phyloP scores from a whole-genome alignment of 2,329 filamentous ascomycete species.

The Dendrostoma leiphaemia region DNA sequence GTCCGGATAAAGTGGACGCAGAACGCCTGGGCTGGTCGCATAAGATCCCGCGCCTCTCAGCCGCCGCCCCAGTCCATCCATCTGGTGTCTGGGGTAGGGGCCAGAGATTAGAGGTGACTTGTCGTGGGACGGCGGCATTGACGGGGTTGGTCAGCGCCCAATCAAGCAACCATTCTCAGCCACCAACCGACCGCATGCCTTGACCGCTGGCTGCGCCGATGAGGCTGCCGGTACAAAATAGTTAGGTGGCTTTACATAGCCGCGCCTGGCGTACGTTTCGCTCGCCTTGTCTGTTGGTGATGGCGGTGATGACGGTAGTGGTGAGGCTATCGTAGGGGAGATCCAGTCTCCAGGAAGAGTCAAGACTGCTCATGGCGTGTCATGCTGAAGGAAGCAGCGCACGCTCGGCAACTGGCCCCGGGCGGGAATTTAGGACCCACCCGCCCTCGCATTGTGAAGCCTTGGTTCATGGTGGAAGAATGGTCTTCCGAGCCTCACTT shows the following conservation, averaged over 20 bases:
- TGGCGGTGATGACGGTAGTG: too few species aligned
- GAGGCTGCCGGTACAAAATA: too few species aligned
- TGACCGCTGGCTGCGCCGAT: background rate
- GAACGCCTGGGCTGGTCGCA: background rate
- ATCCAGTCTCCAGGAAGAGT: too few species aligned
- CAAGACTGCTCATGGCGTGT: too few species aligned
- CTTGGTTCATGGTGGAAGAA: background rate
- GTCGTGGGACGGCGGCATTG: background rate
- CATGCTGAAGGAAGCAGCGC: too few species aligned
- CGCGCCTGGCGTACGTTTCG: background rate
- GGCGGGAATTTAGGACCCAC: too few species aligned
- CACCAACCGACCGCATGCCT: background rate
- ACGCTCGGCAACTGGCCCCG: too few species aligned
- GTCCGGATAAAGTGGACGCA: background rate
- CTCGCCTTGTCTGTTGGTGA: too few species aligned
- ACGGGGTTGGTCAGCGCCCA: background rate
- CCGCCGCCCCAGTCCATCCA: background rate
- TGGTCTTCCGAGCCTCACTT: background rate
- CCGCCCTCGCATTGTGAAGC: background rate
- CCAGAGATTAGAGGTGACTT: background rate
- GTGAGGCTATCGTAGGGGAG: background rate
- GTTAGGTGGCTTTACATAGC: background rate
- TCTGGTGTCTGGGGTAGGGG: background rate
- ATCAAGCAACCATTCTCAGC: background rate
- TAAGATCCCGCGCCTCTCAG: conserved; percentile 6